Conservation (phyloP, 208 protist species). For the Trichomonas gallinae region DNA sequence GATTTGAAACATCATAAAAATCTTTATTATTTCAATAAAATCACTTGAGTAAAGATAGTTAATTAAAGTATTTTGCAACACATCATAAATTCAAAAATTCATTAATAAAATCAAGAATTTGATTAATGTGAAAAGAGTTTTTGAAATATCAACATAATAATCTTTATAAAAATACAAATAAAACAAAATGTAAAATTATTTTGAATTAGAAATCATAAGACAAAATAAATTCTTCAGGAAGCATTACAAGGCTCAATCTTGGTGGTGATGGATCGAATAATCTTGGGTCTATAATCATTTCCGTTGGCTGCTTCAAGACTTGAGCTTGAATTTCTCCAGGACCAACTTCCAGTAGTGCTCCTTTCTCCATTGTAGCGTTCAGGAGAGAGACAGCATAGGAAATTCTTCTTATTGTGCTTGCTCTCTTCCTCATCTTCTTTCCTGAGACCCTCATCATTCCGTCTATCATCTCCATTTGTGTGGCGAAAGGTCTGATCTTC, state of each 20-base stretch:
- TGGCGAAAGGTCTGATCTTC: background rate
- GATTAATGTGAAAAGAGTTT: too few species aligned
- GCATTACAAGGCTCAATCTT: background rate
- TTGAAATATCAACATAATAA: too few species aligned
- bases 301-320: background rate
- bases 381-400: background rate
- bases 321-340: background rate
- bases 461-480: background rate
- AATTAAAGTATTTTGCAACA: too few species aligned
- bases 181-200: background rate
- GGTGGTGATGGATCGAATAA: background rate
- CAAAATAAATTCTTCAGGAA: background rate
- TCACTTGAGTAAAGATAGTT: too few species aligned
- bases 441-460: background rate
- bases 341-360: background rate
- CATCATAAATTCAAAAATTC: too few species aligned
- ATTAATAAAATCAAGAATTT: too few species aligned
- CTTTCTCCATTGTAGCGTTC: background rate
- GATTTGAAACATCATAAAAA: too few species aligned
- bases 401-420: background rate
- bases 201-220: background rate
- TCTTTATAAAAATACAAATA: background rate
- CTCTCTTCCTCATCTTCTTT: background rate
- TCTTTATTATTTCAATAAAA: too few species aligned
- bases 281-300: background rate